Evolutionary conservation across 2,329 filamentous ascomycete species (phyloP).

Genomic region (Pezicula carpinea): DNA sequence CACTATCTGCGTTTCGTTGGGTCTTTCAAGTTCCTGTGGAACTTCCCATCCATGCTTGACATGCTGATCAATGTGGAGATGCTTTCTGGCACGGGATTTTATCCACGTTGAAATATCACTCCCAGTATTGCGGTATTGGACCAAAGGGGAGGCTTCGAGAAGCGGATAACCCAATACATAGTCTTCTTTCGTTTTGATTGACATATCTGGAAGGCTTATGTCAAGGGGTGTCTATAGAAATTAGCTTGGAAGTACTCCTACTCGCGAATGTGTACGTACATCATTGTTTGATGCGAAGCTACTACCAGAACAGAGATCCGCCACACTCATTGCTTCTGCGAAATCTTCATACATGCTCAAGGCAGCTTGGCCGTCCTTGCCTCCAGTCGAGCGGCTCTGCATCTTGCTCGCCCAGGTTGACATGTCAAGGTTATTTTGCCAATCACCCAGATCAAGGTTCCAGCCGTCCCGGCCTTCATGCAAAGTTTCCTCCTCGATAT

Average conservation of each 20-base stretch:
- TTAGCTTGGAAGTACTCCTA: constrained; percentile 5
- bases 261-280: constrained; percentile 11
- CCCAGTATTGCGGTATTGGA: constrained; percentile 12
- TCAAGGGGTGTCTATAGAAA: constrained; percentile 20
- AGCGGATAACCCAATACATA: constrained; percentile 50
- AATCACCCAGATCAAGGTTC: constrained; percentile 58
- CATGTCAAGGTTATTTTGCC: constrained; percentile 40
- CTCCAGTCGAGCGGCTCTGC: constrained; percentile 8
- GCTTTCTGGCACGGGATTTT: constrained; percentile 22
- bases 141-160: constrained; percentile 42
- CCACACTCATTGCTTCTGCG: constrained; percentile 57
- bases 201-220: constrained; percentile 18
- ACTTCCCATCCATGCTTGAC: constrained; percentile 17
- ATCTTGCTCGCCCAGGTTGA: constrained; percentile 33
- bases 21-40: constrained; percentile 14
- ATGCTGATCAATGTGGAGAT: constrained; percentile 23
- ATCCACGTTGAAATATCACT: constrained; percentile 24
- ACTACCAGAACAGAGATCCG: constrained; percentile 48
- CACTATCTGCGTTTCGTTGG: constrained; percentile 19
- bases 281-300: constrained; percentile 21
- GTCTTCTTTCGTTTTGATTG: constrained; percentile 45
- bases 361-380: constrained; percentile 24
- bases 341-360: constrained; percentile 51
- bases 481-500: constrained; percentile 57
- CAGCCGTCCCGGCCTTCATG: constrained; percentile 65